Conservation (phyloP, 208 protist species). For the Chromosphaera perkinsii region DNA sequence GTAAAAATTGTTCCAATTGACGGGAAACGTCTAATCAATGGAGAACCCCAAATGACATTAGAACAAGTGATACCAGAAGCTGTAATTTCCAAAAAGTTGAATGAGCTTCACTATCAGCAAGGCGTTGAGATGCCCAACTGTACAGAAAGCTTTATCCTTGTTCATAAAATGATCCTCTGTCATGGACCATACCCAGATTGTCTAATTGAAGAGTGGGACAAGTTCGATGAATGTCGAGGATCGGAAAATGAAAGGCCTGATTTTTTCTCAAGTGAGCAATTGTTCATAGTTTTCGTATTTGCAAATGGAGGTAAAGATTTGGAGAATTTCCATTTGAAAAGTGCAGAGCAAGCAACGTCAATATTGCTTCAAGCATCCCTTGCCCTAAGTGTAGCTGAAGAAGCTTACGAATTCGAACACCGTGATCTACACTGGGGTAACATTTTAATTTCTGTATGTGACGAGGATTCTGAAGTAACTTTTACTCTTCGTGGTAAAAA, state of each 20-base stretch:
- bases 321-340: conserved; percentile 3
- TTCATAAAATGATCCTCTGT: no score
- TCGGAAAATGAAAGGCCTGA: conserved; percentile 10
- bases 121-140: no score
- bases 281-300: conserved; percentile 13
- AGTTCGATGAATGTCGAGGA: neutral
- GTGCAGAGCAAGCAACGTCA: neutral
- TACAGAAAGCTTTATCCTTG: no score
- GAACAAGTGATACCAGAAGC: no score
- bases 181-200: neutral
- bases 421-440: conserved; percentile 42
- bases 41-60: no score
- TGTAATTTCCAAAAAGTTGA: no score
- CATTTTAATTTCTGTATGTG: conserved; percentile 6
- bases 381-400: conserved; percentile 19
- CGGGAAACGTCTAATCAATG: no score
- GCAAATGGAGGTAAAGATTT: conserved; percentile 9
- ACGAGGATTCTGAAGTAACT: neutral
- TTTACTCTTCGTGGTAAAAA: neutral
- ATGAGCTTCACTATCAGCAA: no score
- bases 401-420: conserved; percentile 22
- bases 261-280: neutral
- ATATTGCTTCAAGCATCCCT: conserved; percentile 11
- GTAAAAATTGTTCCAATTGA: no score
- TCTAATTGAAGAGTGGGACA: conserved; percentile 3